Base-by-base conservation (phyloP, 2,329 filamentous ascomycete genomes). In the Dendrostoma leiphaemia region DNA sequence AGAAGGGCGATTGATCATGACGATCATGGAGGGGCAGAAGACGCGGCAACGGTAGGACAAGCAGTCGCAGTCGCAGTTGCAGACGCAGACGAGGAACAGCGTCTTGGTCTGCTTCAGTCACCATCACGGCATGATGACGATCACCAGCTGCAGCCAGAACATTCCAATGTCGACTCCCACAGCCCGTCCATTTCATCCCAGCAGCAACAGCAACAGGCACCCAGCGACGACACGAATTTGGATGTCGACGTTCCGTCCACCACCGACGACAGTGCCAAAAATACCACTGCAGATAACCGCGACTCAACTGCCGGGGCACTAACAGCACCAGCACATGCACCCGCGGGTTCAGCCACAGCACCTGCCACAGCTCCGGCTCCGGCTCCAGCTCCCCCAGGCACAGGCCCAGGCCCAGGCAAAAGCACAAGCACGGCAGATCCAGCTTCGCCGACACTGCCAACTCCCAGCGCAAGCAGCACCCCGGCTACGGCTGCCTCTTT, bases 301-400 rank as follows among this genome's bases (percentile, higher is more conserved):
- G 29, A 23, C 37, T 6, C 41, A 23, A 23, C 32, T 29, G 56
- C 49, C 26, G 31, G 34, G 38, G 45, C 43, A 29, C 52, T 38
- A 40, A 31, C 32, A 31, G 26, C 59, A 54, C 35, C 50, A 37
- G 24, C 59, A 52, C 17, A 23, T 47, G 19, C 21, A 29, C 41
- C 50, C 24, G 50, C 26, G 13, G n/a, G n/a, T n/a, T n/a, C n/a
- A n/a, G n/a, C n/a, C n/a, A n/a, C n/a, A n/a, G n/a, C n/a, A n/a
- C 6, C 43, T 31, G 34, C 8, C 26, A 6, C 43, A 32, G 32
- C 37, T 15, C 28, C 44, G 24, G 7, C 29, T 21, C 4, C 38
- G 8, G 41, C n/a, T 19, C 13, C 32, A 17, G 8, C 29, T 26
- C n/a, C n/a, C n/a, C n/a, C n/a, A n/a, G n/a, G n/a, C n/a, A n/a